A percentile compares a stretch with the other conserved stretches of the same genome.
These are phyloP conservation scores for Phalaenopsis aphrodite DNA, from an alignment of 106 monocot species.

Conservation along the genomic window DNA sequence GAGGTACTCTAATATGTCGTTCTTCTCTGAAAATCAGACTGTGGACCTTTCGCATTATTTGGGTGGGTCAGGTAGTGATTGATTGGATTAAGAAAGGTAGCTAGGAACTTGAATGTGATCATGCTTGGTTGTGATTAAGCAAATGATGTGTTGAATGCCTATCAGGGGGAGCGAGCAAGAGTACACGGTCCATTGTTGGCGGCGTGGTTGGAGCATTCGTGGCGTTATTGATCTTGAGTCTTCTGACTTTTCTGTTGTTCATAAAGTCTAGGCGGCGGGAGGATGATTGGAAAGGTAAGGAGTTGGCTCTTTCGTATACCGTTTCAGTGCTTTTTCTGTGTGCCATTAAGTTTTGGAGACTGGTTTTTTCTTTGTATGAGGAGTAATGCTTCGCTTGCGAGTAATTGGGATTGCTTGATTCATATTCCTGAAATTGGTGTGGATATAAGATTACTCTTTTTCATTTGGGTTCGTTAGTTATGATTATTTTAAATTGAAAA, in stretches of 20 bases:
- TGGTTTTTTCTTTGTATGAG: neutral
- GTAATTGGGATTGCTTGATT: too few relatives aligned
- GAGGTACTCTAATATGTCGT: conserved; percentile 45
- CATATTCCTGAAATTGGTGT: too few relatives aligned
- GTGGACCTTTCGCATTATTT: conserved; percentile 28
- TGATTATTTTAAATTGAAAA: too few relatives aligned
- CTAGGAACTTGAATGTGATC: neutral
- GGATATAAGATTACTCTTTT: too few relatives aligned
- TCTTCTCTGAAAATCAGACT: conserved; percentile 46
- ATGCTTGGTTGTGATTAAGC: neutral
- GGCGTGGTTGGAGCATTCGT: conserved; percentile 42
- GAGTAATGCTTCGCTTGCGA: too few relatives aligned
- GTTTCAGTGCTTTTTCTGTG: neutral
- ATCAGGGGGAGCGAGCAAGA: conserved; percentile 28
- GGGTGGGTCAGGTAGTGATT: conserved; percentile 12
- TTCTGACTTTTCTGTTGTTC: conserved; percentile 24
- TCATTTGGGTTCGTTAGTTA: too few relatives aligned
- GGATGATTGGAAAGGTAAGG: conserved; percentile 22
- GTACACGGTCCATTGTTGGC: conserved; percentile 22
- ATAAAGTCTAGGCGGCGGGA: conserved; percentile 10
- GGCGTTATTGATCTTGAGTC: conserved; percentile 23
- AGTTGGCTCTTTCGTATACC: neutral
- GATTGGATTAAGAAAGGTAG: neutral
- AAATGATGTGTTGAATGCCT: conserved; percentile 6
- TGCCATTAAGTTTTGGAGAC: neutral